Evolutionary conservation across 169 alveolate species (phyloP).

Genomic region (Plasmodium gallinaceum): DNA sequence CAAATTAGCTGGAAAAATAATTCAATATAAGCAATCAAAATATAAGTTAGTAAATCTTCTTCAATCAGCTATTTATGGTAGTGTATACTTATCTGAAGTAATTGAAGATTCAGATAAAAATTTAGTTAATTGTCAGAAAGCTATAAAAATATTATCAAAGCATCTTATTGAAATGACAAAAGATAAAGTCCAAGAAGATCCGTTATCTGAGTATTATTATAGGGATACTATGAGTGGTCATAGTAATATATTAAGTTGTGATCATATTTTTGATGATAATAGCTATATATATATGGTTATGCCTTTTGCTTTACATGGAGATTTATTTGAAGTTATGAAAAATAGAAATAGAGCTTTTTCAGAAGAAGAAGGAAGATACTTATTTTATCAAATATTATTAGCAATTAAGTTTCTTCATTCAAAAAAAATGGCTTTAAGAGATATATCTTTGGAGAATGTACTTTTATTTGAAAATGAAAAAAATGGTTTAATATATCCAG

Average conservation of each 20-base stretch:
- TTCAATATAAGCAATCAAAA: slow-evolving; percentile 17
- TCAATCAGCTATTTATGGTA: slow-evolving; percentile 67
- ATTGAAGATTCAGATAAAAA: slow-evolving; percentile 5
- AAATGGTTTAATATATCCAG: slow-evolving; percentile 80
- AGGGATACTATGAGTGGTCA: slow-evolving; percentile 73
- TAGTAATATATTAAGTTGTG: slow-evolving; percentile 65
- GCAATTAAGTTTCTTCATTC: slow-evolving; percentile 77
- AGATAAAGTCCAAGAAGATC: slow-evolving; percentile 67
- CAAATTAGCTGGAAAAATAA: slow-evolving; percentile 25
- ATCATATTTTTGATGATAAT: slow-evolving; percentile 47
- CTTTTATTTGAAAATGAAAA: slow-evolving; percentile 81
- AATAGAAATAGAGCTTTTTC: slow-evolving; percentile 74
- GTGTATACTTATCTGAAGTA: slow-evolving; percentile 54
- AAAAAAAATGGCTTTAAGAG: slow-evolving; percentile 78
- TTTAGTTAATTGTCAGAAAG: slow-evolving; percentile 22
- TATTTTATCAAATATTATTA: slow-evolving; percentile 77
- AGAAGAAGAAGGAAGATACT: slow-evolving; percentile 81
- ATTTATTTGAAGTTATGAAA: slow-evolving; percentile 82
- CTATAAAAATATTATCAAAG: slow-evolving; percentile 59
- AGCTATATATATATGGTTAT: slow-evolving; percentile 71
- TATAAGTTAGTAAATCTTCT: slow-evolving; percentile 34
- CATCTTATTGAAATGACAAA: slow-evolving; percentile 58
- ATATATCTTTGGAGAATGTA: slow-evolving; percentile 83
- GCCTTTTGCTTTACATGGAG: slow-evolving; percentile 82
- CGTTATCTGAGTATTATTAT: slow-evolving; percentile 58